These are phyloP conservation scores for Excoecaria agallocha DNA, from an alignment of 345 rosid genomes.

Conservation along the genomic window DNA sequence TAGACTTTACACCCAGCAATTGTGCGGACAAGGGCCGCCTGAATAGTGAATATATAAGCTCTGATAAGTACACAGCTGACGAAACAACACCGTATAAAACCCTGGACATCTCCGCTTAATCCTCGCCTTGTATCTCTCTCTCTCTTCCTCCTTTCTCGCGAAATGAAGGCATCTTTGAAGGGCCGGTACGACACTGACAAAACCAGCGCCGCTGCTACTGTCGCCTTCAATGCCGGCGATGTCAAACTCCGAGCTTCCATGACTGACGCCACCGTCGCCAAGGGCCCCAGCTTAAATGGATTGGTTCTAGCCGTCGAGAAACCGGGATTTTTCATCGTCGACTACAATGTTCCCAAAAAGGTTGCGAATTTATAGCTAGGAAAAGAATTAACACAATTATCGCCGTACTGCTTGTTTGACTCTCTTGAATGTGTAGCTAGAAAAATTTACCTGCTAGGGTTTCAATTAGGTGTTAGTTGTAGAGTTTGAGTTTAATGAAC, in stretches of 20 bases:
- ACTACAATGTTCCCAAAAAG: conserved; percentile 80
- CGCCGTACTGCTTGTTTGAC: not conserved
- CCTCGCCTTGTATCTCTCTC: conserved; percentile 12
- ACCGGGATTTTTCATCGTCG: conserved; percentile 77
- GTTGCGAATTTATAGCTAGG: conserved; percentile 17
- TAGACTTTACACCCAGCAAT: not conserved
- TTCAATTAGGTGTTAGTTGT: not conserved
- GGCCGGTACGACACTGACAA: conserved; percentile 62
- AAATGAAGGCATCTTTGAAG: conserved; percentile 70
- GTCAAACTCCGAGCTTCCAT: conserved; percentile 70
- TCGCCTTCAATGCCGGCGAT: conserved; percentile 61
- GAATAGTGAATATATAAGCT: not conserved
- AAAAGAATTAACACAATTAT: not conserved
- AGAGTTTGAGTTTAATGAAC: not conserved
- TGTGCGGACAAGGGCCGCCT: not conserved
- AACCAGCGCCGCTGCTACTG: conserved; percentile 46
- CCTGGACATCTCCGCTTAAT: conserved; percentile 12
- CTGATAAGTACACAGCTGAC: no score
- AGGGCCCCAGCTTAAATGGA: conserved; percentile 79
- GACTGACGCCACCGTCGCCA: conserved; percentile 77
- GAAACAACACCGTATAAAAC: not conserved
- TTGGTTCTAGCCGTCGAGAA: conserved; percentile 70
- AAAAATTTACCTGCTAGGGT: not conserved
- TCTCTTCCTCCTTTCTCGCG: conserved; percentile 21
- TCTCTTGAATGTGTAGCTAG: not conserved